Percentiles rank a stretch among this genome's conserved stretches.
phyloP scores from a whole-genome alignment of 768 basidiomycete genomes.

The Pleurotus tuoliensis region DNA sequence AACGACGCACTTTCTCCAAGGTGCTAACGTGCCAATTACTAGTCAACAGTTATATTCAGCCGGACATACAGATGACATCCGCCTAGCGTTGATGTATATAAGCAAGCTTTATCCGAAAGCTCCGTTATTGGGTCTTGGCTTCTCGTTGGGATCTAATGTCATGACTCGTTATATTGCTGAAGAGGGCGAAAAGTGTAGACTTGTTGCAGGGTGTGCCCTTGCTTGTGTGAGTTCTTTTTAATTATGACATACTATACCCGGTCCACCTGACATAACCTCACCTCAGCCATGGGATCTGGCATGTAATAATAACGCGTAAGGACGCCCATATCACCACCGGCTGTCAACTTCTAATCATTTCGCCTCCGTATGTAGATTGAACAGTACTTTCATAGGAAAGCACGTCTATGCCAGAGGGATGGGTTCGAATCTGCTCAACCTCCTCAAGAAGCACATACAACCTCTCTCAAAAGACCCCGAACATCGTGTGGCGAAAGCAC shows the following conservation, averaged over 20 bases:
- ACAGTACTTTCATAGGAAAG: slow-evolving; percentile 51
- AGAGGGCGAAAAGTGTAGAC: slow-evolving; percentile 61
- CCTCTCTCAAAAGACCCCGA: slow-evolving; percentile 47
- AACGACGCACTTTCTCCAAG: slow-evolving; percentile 31
- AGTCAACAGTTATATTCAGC: slow-evolving; percentile 83
- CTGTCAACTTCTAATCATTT: slow-evolving; percentile 12
- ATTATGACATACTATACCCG: slow-evolving; percentile 10
- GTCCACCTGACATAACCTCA: slow-evolving; percentile 2
- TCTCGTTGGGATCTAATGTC: slow-evolving; percentile 92
- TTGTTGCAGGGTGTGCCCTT: slow-evolving; percentile 64
- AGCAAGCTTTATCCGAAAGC: slow-evolving; percentile 70
- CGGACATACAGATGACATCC: slow-evolving; percentile 86
- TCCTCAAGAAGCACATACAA: slow-evolving; percentile 49
- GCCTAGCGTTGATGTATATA: slow-evolving; percentile 76
- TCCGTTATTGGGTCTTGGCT: slow-evolving; percentile 82
- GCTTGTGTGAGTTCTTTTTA: slow-evolving; percentile 58
- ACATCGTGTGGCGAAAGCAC: slow-evolving; percentile 45
- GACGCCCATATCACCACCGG: slow-evolving; percentile 17
- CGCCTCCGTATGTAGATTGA: slow-evolving; percentile 37
- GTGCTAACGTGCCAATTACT: slow-evolving; percentile 83
- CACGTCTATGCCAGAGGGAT: slow-evolving; percentile 75
- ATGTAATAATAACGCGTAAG: slow-evolving; percentile 43
- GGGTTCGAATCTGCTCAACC: slow-evolving; percentile 65
- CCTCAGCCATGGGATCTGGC: slow-evolving; percentile 51
- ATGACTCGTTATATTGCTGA: slow-evolving; percentile 87